These are phyloP conservation scores for Delphinella strobiligena DNA, from an alignment of 2,329 filamentous ascomycete species.

Conservation along the genomic window DNA sequence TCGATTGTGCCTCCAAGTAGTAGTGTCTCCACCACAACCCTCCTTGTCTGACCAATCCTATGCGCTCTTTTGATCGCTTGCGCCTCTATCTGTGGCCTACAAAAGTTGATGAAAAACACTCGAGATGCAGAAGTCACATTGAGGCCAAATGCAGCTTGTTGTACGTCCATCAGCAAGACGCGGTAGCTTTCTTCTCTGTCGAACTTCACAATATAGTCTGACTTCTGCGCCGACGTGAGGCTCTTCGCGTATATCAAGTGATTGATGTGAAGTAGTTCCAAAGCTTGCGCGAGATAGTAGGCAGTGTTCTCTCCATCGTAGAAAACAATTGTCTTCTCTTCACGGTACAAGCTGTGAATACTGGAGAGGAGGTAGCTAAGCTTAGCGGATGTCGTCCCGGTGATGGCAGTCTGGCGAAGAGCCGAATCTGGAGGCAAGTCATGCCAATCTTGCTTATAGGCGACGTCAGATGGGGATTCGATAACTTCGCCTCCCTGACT, in stretches of 20 bases:
- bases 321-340: constrained; percentile 84
- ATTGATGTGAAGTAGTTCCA: constrained; percentile 58
- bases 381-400: constrained; percentile 79
- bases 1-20: constrained; percentile 72
- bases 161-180: constrained; percentile 84
- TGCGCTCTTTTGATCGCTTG: constrained; percentile 87
- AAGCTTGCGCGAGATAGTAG: constrained; percentile 69
- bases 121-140: constrained; percentile 74
- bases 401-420: constrained; percentile 48
- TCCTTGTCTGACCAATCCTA: constrained; percentile 68
- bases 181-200: constrained; percentile 57
- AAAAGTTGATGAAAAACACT: constrained; percentile 80
- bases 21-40: constrained; percentile 75
- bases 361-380: constrained; percentile 72
- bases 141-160: constrained; percentile 75
- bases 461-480: too few relatives aligned
- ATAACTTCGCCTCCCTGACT: too few relatives aligned
- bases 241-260: constrained; percentile 56
- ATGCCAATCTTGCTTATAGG: background rate
- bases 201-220: constrained; percentile 69
- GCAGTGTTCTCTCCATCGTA: constrained; percentile 82
- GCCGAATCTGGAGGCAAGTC: constrained; percentile 33
- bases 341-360: constrained; percentile 52
- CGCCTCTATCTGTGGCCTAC: constrained; percentile 71
- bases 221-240: constrained; percentile 48